Base-by-base conservation (phyloP, 331 rosid genomes). In the Spiraea crenata region DNA sequence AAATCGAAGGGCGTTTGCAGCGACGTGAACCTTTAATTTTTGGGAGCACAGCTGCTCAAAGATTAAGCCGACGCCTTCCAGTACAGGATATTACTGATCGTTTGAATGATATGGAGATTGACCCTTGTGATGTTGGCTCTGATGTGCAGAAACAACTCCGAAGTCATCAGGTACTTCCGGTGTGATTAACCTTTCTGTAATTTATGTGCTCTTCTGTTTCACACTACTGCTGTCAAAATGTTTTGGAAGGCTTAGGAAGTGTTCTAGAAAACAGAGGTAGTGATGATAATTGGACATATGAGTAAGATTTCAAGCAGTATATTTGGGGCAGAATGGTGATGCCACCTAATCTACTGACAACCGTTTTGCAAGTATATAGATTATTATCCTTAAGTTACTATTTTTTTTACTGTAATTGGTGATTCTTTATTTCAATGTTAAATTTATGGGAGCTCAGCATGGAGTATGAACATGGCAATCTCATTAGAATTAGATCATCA, bases 21-120 rank as follows among this genome's bases (percentile, higher is more conserved):
- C 87, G 85, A 73, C 92, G 90, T 17, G 99, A 95, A 80, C 96
- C 99, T 4, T 75, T 95, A 42, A 86, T 93, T 77, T 80, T 90
- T 73, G 98, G 93, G 69, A 81, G 82, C 76, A 64, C 89, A 69
- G 78, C n/a, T n/a, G n/a, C 90, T 62, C 97, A 95, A 80, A 80
- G 87, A 80, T 79, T 81, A 71, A 82, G 83, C 74, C 85, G 84
- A 51, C 83, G 82, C 57, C 86, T 71, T 81, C 89, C 97, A 59
- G 83, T 79, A 67, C 96, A 95, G 83, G 89, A 85, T 67, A 69
- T 95, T 35, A 89, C 93, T 73, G 97, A 91, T 75, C 96, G 96
- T 52, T 55, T 86, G 79, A 84, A 86, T 76, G 93, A 85, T 73
- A 60, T 73, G 77, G 97, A 86, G 81, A 82, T 72, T 57, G 97